phyloP scores from a whole-genome alignment of 192 early-diverging fungal genomes.

The Allomyces macrogynus region DNA sequence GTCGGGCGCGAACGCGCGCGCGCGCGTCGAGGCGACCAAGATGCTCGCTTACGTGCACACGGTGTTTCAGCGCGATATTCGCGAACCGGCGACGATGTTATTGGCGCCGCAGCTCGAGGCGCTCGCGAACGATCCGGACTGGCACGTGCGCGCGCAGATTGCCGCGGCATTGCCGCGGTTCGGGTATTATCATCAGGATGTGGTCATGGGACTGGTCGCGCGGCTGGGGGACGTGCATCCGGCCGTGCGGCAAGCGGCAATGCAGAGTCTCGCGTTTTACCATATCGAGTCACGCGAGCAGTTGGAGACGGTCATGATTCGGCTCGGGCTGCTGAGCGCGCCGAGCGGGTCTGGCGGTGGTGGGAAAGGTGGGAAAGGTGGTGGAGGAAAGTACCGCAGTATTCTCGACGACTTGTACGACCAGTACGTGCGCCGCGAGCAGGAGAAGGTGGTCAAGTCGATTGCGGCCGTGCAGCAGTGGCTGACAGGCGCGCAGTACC shows the following conservation, averaged over 20 bases:
- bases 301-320: neutral
- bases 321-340: neutral
- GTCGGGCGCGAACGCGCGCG: neutral
- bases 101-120: neutral
- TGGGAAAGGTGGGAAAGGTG: too few relatives aligned
- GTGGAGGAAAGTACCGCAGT: neutral
- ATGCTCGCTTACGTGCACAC: neutral
- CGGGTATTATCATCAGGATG: neutral
- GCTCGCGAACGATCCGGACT: neutral
- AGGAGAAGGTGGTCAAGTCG: neutral
- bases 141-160: neutral
- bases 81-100: neutral
- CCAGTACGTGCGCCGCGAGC: neutral
- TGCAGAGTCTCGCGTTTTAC: neutral
- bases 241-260: neutral
- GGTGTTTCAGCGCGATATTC: neutral
- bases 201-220: neutral
- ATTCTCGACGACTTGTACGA: neutral
- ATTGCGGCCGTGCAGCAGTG: neutral
- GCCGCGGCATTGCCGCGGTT: neutral
- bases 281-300: neutral
- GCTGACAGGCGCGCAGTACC: neutral
- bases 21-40: neutral
- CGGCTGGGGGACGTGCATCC: neutral
- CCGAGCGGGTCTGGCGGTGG: too few relatives aligned